phyloP scores from a whole-genome alignment of 345 rosid genomes.

The Geranium brycei region DNA sequence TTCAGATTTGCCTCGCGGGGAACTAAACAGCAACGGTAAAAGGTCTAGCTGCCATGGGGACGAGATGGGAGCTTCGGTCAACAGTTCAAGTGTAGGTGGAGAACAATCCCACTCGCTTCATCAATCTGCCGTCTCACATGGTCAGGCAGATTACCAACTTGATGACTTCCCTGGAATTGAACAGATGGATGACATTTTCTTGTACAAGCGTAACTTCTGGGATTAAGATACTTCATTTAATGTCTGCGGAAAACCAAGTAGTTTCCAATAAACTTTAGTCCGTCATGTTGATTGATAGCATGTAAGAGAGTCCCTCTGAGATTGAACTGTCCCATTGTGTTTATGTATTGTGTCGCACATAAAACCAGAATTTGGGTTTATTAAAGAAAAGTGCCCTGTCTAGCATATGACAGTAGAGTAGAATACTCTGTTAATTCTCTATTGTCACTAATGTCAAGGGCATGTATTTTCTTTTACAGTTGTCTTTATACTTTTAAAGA shows the following conservation, averaged over 20 bases:
- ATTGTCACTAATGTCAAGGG: too few species aligned
- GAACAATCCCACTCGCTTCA: constrained; percentile 12
- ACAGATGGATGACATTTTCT: constrained; percentile 59
- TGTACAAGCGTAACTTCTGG: constrained; percentile 44
- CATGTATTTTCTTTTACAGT: too few species aligned
- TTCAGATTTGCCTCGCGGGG: neutral
- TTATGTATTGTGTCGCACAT: too few species aligned
- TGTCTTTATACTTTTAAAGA: neutral
- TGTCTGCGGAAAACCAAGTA: constrained; percentile 16
- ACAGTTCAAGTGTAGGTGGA: constrained; percentile 17
- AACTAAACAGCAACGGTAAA: constrained; percentile 11
- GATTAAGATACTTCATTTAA: constrained; percentile 29
- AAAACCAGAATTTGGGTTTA: too few species aligned
- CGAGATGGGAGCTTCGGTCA: constrained; percentile 6
- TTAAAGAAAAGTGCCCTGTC: too few species aligned
- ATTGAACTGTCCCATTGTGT: too few species aligned
- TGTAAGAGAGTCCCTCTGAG: constrained; percentile 14
- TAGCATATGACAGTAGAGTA: too few species aligned
- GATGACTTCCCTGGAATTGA: constrained; percentile 35
- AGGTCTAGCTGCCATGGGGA: constrained; percentile 9
- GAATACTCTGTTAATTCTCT: too few species aligned
- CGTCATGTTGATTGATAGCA: constrained; percentile 13
- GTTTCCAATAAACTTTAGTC: constrained; percentile 16
- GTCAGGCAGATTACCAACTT: constrained; percentile 22
- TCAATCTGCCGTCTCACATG: constrained; percentile 9